A percentile compares a stretch with the other conserved stretches of the same genome.
Evolutionary conservation across 768 basidiomycete species (phyloP).

Genomic region (Pleurotus tuber-regium): DNA sequence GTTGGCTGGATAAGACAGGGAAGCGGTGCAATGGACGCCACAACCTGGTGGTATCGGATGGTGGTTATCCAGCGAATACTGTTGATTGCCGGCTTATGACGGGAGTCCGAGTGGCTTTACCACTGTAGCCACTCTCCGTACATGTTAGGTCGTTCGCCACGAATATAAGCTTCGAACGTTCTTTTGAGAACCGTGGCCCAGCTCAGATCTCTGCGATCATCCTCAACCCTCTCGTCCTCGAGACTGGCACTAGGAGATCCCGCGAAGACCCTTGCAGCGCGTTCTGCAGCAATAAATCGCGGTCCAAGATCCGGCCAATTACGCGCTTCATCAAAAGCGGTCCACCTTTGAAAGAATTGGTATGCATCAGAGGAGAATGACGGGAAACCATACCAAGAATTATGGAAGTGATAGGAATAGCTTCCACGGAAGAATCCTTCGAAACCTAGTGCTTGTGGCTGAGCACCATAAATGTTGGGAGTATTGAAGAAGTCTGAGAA

Average conservation of each 20-base stretch:
- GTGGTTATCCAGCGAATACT: no score
- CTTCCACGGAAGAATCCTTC: slow-evolving; percentile 96
- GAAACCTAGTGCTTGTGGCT: slow-evolving; percentile 85
- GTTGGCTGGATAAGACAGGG: no score
- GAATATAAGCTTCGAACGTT: slow-evolving; percentile 90
- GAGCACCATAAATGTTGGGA: slow-evolving; percentile 67
- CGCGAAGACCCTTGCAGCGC: slow-evolving; percentile 42
- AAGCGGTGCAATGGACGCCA: no score
- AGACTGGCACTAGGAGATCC: slow-evolving; percentile 18
- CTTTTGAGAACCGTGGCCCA: slow-evolving; percentile 96
- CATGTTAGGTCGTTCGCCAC: slow-evolving; percentile 92
- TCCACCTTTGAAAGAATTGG: slow-evolving; percentile 66
- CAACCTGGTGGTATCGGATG: no score
- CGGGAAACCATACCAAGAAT: slow-evolving; percentile 65
- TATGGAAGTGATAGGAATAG: slow-evolving; percentile 96
- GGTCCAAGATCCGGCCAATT: slow-evolving; percentile 94
- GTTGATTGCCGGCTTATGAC: no score
- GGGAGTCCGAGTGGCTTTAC: slow-evolving; percentile 23
- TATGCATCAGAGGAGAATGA: slow-evolving; percentile 5
- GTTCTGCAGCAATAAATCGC: slow-evolving; percentile 75
- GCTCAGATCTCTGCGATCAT: slow-evolving; percentile 78
- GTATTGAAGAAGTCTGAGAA: slow-evolving; percentile 91
- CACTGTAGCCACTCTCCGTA: slow-evolving; percentile 81
- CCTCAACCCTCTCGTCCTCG: slow-evolving; percentile 41
- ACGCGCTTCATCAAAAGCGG: slow-evolving; percentile 88